Base-by-base conservation (phyloP, 2,329 filamentous ascomycete species). In the Phialemonium atrogriseum region DNA sequence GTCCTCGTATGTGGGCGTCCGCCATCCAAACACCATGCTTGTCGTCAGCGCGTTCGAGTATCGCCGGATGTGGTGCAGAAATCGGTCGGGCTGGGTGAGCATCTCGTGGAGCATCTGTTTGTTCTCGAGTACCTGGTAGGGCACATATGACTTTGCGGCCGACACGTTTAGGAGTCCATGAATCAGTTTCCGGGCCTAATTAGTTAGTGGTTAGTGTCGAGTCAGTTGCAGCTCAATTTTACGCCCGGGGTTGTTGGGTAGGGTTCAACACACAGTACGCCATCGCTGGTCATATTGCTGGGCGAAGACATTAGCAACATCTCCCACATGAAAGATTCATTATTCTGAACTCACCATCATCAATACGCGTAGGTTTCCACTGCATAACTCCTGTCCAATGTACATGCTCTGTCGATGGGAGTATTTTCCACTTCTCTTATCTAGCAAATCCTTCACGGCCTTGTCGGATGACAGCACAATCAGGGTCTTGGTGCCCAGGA, bases 81-180 rank as follows among this genome's bases (percentile, higher is more conserved):
- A 62, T 4, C 50, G 35, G 1, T 60, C 34, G 0, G 66, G 66
- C 1, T 49, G 36, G 0, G 63, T 54, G 3, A 73, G 41, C 5
- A 75, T 43, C 3, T 62, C 61, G 18, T 32, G 48, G 15, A 70
- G 49, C 66, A 74, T 66, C 20, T 64, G 58, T 38, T 64, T 68
- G 45, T 61, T 68, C 43, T 75, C 69, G 2, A 73, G 51, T 26
- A 65, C 59, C 39, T 74, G 69, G 34, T 73, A 74, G 2, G 64
- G 59, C 2, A 70, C 54, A 34, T 75, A 76, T 5, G 49, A 46
- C 20, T 52, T 55, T 0, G 64, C 55, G 1, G 57, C 52, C 1
- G 50, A 58, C 26, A 63, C 45, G 34, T 68, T 66, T 14, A 71
- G 57, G 3, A 66, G 50, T 4, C 46, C 51, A 40, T 70, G 66